Evolutionary conservation across 176 grass and related monocot genomes (phyloP), one percentile per base, ranked within the genome.

Genomic region (Saccharum officinarum): DNA sequence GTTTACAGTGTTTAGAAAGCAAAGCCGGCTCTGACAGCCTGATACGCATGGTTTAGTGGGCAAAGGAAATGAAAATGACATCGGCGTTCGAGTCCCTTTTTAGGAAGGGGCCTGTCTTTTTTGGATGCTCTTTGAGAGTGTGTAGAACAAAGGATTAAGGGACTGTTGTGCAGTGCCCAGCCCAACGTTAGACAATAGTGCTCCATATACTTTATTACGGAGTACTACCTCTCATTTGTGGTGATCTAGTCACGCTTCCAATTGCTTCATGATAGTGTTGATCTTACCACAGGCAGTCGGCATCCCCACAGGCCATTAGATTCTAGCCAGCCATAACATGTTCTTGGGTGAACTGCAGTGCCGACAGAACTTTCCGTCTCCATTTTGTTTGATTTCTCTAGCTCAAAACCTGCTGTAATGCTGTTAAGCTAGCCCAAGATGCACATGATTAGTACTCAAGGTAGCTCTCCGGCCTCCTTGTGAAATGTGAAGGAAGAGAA

Each of bases 1-100:
- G 39, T 87, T 76, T 76, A 81, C 89, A 76, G 85, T 91, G 81
- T 68, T 91, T 87, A 76, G 41, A 71, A 87, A 91, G 89, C 76
- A 77, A 84, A 16, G 81, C 80, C 85, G 57, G 18, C 62, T 87
- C 81, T 91, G 85, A 87, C 81, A 81, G 71, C 18, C 41, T 57
- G 85, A 87, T 87, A 12, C 22, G 68, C 22, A 73, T 87, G 80
- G 84, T 28, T 83, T 49, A 80, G 46, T 10, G 60, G 12, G 16
- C 62, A 76, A 87, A 76, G 81, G 50, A 70, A 71, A 28, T 28
- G 28, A 71, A 84, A 76, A 68, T 52, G 76, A 71, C 50, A 80
- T 90, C 79, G 83, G 83, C 83, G 59, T 80, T 79, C 26, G 84
- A 37, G 88, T 41, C 66, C 80, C 80, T 87, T 87, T 90, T 76